Percentiles rank a stretch among this genome's conserved stretches.
Evolutionary conservation across 2,329 filamentous ascomycete species (phyloP).

Genomic region (Phyllachora maydis): DNA sequence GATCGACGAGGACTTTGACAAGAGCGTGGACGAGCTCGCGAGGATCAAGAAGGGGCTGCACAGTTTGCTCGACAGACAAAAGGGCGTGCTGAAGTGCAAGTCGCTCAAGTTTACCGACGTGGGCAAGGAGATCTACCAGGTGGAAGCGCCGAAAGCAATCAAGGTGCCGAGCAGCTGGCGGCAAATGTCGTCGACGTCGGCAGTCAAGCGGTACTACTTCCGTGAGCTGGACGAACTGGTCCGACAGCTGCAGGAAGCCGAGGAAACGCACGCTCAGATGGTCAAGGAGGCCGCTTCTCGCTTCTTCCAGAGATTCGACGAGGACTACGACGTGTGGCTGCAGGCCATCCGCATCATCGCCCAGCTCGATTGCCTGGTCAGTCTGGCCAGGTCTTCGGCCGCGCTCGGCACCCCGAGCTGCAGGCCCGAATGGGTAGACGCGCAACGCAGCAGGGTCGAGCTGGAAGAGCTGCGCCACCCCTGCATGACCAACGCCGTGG

Average conservation of each 20-base stretch:
- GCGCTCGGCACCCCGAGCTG: conserved; percentile 74
- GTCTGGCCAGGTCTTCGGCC: conserved; percentile 71
- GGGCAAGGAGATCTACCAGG: conserved; percentile 92
- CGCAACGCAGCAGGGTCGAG: conserved; percentile 70
- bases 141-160: conserved; percentile 68
- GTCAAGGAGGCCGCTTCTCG: conserved; percentile 67
- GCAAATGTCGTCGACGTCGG: conserved; percentile 86
- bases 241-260: conserved; percentile 75
- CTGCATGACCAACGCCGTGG: conserved; percentile 75
- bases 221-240: conserved; percentile 65
- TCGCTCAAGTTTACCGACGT: conserved; percentile 61
- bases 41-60: conserved; percentile 55
- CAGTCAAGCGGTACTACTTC: conserved; percentile 88
- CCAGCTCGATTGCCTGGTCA: conserved; percentile 87
- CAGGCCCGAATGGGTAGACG: conserved; percentile 69
- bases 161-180: conserved; percentile 83
- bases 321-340: conserved; percentile 70
- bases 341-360: conserved; percentile 76
- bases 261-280: conserved; percentile 83
- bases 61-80: conserved; percentile 47
- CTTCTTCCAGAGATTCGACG: conserved; percentile 76
- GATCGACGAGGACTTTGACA: conserved; percentile 82
- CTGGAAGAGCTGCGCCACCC: conserved; percentile 87
- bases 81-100: conserved; percentile 53
- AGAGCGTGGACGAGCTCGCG: conserved; percentile 57